Base-by-base conservation (phyloP, 2,329 filamentous ascomycete species). In the Zymoseptoria pseudotritici region DNA sequence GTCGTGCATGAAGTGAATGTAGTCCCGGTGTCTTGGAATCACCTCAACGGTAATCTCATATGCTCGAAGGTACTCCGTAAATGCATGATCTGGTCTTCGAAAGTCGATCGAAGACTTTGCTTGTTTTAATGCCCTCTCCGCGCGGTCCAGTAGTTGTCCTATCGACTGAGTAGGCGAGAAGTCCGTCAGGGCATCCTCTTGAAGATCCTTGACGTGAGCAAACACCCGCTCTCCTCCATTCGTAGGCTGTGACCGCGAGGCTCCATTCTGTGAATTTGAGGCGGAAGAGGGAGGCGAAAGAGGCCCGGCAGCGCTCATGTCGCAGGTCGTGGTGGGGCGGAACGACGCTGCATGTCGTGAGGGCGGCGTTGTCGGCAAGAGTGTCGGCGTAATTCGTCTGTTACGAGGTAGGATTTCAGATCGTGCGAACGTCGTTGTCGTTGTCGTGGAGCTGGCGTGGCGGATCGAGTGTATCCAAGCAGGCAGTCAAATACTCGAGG, bases 51-150 rank as follows among this genome's bases (percentile, higher is more conserved):
- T 83, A 58, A 97, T 88, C 59, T 91, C 86, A 61, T 83, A 91
- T 10, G 92, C 90, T 63, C 87, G 84, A 60, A 97, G 82, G 70
- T 93, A 97, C 62, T 96, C 89, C 65, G 88, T 84, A 58, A 96
- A 87, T 2, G 92, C 92, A 46, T 85, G 74, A 70, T 94, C 91
- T 4, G 86, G 84, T 42, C 85, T 80, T 24, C 83, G 78, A 74
- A 89, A 87, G 55, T 83, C 82, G 60, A 86, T 67, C 59, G 81
- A 78, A 56, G 82, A 83, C 63, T 85, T 82, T 46, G 89, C 87
- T 53, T 72, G 72, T 49, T 68, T 72, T 60, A 80, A 72, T 57
- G 76, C 74, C 10, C 66, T 66, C 36, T 76, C 73, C 49, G 79
- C 79, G 8, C 67, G 63, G 6, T 73, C 70, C 21, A 81, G 67